Base-by-base conservation (phyloP, 768 basidiomycete species). In the Mrakia blollopis region DNA sequence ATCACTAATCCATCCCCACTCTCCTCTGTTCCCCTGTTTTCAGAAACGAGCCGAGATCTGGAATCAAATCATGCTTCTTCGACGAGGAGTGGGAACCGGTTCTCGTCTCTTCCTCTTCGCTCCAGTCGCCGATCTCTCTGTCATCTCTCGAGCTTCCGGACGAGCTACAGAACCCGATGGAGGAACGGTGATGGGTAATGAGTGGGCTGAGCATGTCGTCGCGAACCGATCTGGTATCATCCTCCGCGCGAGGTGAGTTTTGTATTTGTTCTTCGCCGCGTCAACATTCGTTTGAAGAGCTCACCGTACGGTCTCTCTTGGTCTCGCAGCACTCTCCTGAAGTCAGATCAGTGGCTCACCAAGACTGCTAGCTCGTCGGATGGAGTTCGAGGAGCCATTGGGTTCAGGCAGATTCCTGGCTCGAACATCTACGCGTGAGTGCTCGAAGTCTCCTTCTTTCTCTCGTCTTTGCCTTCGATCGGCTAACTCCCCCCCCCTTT, bases 211-310 rank as follows among this genome's bases (percentile, higher is more conserved):
- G 60, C 92, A 95, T 82, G 93, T 98, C 63, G 89, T 99, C 44
- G 91, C 91, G 90, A 92, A 94, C 81, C 91, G 97, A 16, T 91
- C 89, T 77, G 97, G 97, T 0, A 93, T 99, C 82, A 97, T 98
- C 80, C 85, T 99, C 23, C 89, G 97, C 61, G 91, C 95, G 82
- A 90, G 91, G 90, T 93, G 76, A 35, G 86, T 86, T 18, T 50
- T 2, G 44, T n/a, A 44, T 11, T 44, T 50, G 16, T 7, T 9
- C 44, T 47, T n/a, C 76, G 65, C 68, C 21, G 30, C 57, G 60
- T 39, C 25, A 9, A 28, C 50, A 0, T 67, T 28, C 57, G 23
- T 25, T n/a, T 10, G 57, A n/a, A 4, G 41, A 16, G 41, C 7
- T 8, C 28, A 32, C 54, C 62, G 25, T 50, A 32, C 28, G 1